phyloP scores from a whole-genome alignment of 352 stramenopile genomes.

The Pythium phragmiticola region DNA sequence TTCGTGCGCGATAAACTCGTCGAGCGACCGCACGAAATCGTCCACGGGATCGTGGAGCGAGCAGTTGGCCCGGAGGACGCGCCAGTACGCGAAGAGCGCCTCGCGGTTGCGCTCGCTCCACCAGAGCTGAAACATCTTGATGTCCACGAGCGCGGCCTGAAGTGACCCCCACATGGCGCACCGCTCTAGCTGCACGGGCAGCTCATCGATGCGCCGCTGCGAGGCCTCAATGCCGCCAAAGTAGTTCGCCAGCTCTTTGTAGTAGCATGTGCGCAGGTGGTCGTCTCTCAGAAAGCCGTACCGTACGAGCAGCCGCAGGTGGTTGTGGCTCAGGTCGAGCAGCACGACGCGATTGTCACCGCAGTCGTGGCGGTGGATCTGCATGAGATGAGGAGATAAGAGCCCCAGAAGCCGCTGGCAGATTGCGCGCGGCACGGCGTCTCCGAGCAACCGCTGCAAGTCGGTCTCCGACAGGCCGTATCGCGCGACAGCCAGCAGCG shows the following conservation, averaged over 20 bases:
- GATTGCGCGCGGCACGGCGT: constrained; percentile 41
- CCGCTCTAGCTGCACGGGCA: constrained; percentile 78
- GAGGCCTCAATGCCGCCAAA: constrained; percentile 70
- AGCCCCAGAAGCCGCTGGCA: constrained; percentile 46
- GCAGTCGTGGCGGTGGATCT: constrained; percentile 61
- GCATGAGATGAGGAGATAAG: constrained; percentile 68
- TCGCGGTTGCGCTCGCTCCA: constrained; percentile 78
- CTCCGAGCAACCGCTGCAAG: constrained; percentile 54
- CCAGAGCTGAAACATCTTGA: constrained; percentile 87
- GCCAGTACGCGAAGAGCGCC: constrained; percentile 82
- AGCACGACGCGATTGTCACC: constrained; percentile 41
- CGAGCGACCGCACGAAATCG: constrained; percentile 75
- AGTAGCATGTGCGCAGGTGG: constrained; percentile 65
- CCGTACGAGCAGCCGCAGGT: constrained; percentile 60
- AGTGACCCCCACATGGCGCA: constrained; percentile 67
- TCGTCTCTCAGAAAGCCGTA: constrained; percentile 75
- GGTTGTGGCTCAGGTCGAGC: constrained; percentile 79
- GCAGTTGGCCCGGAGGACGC: constrained; percentile 57
- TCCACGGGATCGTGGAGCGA: constrained; percentile 75
- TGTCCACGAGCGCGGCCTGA: constrained; percentile 71
- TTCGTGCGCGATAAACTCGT: constrained; percentile 73
- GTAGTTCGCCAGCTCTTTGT: constrained; percentile 68
- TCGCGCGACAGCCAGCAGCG: constrained; percentile 60
- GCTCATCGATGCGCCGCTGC: constrained; percentile 74
- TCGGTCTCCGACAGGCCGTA: constrained; percentile 72